Evolutionary conservation across 2,329 filamentous ascomycete genomes (phyloP), one percentile per base, ranked within the genome.

Genomic region (Arthrinium phaeospermum): DNA sequence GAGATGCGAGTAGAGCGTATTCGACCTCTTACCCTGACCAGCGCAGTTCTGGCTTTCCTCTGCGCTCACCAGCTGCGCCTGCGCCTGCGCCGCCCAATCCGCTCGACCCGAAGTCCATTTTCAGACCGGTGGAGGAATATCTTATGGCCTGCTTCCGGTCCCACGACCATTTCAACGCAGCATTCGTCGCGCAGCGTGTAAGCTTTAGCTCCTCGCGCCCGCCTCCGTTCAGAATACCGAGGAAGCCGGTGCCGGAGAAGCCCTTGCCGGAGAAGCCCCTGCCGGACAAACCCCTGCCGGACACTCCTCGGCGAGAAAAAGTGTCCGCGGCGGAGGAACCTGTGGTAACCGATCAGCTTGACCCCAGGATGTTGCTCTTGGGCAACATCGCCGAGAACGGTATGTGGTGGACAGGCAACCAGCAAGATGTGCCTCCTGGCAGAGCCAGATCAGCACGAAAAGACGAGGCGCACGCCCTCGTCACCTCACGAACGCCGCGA

Each of bases 351-450:
- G 91, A 93, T 69, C 82, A 93, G 69, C 82, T 95, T 27, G 94
- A 96, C 79, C 89, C 92, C 0, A 96, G 95, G 78, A 88, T 93
- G 6, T 83, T 96, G 27, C 84, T 95, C 8, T 81, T 95, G 2
- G 93, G 93, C 2, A 90, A 95, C 77, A 87, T 95, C 75, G 92
- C 91, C 0, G 94, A 96, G 79, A 96, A 96, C 78, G 93, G 93
- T 2, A 89, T 89, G 10, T 96, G 93, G 94, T 96, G 93, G 93
- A 91, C 92, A 67, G 93, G 92, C 1, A 87, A 87, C 68, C 85
- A 88, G 77, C 80, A 85, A 47, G 81, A 84, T 69, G 70, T 77
- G 70, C 68, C 77, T 74, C 77, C 81, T 71, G 76, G 76, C 74
- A 82, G 79, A 76, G 79, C 75, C 76, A 71, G 79, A 73, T 80